phyloP scores from a whole-genome alignment of 257 asterid species.

The Orobanche coerulescens region DNA sequence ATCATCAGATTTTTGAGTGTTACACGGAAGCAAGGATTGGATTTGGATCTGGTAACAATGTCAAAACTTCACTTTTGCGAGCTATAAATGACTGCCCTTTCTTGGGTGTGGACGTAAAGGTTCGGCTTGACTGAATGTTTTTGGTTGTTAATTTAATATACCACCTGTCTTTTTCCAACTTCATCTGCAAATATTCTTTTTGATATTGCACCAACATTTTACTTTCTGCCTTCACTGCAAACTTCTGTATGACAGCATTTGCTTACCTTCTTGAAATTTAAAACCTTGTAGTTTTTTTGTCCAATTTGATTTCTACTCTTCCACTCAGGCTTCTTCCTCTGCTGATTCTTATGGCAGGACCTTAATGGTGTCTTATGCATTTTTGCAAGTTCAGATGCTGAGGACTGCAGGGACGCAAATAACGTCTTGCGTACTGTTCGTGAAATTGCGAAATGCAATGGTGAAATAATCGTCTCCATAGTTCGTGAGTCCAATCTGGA shows the following conservation, averaged over 20 bases:
- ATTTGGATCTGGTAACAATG: slow-evolving; percentile 70
- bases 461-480: slow-evolving; percentile 48
- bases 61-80: slow-evolving; percentile 55
- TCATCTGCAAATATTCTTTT: not conserved
- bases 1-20: slow-evolving; percentile 56
- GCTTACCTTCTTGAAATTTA: slow-evolving; percentile 8
- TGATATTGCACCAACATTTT: not conserved
- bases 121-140: slow-evolving; percentile 18
- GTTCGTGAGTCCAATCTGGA: slow-evolving; percentile 54
- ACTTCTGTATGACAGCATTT: slow-evolving; percentile 2
- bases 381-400: slow-evolving; percentile 62
- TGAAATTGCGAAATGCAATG: slow-evolving; percentile 39
- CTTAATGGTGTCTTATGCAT: slow-evolving; percentile 61
- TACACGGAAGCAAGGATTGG: slow-evolving; percentile 69
- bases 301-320: slow-evolving; percentile 20
- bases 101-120: slow-evolving; percentile 64
- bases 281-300: not conserved
- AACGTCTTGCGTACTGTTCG: slow-evolving; percentile 45
- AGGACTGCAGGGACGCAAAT: slow-evolving; percentile 39
- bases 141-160: slow-evolving; percentile 15
- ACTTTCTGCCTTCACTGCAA: slow-evolving; percentile 3
- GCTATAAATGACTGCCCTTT: slow-evolving; percentile 84
- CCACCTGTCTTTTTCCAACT: not conserved
- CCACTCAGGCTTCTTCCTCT: slow-evolving; percentile 16
- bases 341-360: slow-evolving; percentile 42